A percentile compares a stretch with the other conserved stretches of the same genome.
Evolutionary conservation across 495 filamentous ascomycete genomes (phyloP).

Genomic region (Xylaria acuta): DNA sequence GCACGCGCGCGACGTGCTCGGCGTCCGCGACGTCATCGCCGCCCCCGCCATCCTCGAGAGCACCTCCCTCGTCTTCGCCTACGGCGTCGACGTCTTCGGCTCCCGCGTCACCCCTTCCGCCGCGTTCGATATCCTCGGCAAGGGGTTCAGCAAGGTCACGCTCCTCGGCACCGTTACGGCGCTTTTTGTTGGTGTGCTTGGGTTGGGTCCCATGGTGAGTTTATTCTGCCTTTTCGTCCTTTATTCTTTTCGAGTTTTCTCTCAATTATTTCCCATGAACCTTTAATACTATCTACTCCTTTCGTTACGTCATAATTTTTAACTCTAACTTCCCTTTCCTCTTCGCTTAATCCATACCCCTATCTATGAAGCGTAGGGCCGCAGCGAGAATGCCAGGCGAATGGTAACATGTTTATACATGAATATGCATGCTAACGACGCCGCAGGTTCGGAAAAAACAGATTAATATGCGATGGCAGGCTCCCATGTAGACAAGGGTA

Average conservation of each 20-base stretch:
- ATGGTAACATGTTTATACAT: not conserved
- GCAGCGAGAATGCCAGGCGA: too few relatives aligned
- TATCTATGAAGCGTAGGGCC: too few relatives aligned
- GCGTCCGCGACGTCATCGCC: conserved; percentile 73
- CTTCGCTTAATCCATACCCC: not conserved
- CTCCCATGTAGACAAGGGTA: conserved; percentile 23
- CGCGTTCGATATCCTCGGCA: conserved; percentile 89
- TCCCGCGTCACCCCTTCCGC: conserved; percentile 83
- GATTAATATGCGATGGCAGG: conserved; percentile 47
- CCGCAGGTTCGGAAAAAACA: conserved; percentile 48
- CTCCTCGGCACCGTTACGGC: conserved; percentile 83
- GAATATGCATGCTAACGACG: conserved; percentile 15
- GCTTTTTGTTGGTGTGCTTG: conserved; percentile 71
- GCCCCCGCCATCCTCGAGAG: conserved; percentile 85
- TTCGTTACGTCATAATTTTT: not conserved
- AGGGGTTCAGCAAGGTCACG: conserved; percentile 88
- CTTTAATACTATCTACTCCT: too few relatives aligned
- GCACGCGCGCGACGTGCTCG: conserved; percentile 83
- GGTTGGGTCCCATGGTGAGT: conserved; percentile 86
- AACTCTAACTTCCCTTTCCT: too few relatives aligned
- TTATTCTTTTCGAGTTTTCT: too few relatives aligned
- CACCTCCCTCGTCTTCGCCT: conserved; percentile 89
- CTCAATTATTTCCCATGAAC: too few relatives aligned
- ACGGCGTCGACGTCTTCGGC: conserved; percentile 86
- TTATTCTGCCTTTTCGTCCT: not conserved